Percentiles rank a stretch among this genome's conserved stretches.
Evolutionary conservation across 495 filamentous ascomycete genomes (phyloP).

Genomic region (Lophiostoma macrostomum): DNA sequence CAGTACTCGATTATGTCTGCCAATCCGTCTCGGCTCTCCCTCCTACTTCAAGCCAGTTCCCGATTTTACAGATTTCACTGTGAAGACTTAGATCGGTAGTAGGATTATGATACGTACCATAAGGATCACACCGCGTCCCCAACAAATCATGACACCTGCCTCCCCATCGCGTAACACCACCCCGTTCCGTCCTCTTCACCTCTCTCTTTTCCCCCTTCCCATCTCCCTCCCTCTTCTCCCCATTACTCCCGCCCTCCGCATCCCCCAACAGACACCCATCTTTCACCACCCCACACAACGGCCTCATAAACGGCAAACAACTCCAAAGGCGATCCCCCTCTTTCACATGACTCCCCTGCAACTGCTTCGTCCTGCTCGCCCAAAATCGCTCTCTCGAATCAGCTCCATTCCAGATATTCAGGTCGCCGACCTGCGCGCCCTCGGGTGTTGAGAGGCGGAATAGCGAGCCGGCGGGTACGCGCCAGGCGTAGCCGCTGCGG

Average conservation of each 20-base stretch:
- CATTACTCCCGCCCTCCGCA: slow-evolving; percentile 46
- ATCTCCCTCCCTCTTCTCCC: too few relatives aligned
- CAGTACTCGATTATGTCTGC: too few relatives aligned
- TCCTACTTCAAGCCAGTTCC: not conserved
- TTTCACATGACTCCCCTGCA: slow-evolving; percentile 69
- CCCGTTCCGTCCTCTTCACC: slow-evolving; percentile 31
- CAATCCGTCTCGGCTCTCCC: too few relatives aligned
- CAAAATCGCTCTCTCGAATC: slow-evolving; percentile 78
- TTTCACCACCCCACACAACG: slow-evolving; percentile 65
- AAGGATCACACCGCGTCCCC: slow-evolving; percentile 74
- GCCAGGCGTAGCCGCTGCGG: slow-evolving; percentile 38
- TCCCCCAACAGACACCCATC: slow-evolving; percentile 60
- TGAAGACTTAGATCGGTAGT: too few relatives aligned
- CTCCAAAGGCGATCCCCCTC: slow-evolving; percentile 72
- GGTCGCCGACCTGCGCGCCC: slow-evolving; percentile 63
- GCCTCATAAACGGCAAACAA: slow-evolving; percentile 70
- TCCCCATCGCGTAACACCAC: slow-evolving; percentile 40
- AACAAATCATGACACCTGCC: slow-evolving; percentile 68
- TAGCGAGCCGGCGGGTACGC: slow-evolving; percentile 53
- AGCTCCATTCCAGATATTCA: slow-evolving; percentile 74
- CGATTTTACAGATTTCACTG: too few relatives aligned
- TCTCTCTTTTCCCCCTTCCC: too few relatives aligned
- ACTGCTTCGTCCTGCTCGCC: slow-evolving; percentile 73
- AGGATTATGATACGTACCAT: slow-evolving; percentile 39
- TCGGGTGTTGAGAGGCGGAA: slow-evolving; percentile 69